Evolutionary conservation across 495 filamentous ascomycete species (phyloP).

Genomic region (Hypomontagnella monticulosa): DNA sequence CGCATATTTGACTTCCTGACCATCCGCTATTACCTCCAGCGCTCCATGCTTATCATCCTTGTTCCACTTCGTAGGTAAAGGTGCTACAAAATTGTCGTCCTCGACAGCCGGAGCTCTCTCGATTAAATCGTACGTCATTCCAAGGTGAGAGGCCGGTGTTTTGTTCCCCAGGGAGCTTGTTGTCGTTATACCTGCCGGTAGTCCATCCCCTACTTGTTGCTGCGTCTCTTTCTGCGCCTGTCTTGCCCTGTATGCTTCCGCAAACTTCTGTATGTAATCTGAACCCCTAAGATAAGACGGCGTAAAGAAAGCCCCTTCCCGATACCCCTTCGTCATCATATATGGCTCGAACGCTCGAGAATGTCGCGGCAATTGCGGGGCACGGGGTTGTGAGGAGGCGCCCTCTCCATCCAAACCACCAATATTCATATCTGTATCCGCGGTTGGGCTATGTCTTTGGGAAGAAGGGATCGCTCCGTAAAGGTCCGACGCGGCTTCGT

Average conservation of each 20-base stretch:
- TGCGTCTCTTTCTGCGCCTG: conserved; percentile 46
- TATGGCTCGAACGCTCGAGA: conserved; percentile 70
- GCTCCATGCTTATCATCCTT: conserved; percentile 76
- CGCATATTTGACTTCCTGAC: conserved; percentile 78
- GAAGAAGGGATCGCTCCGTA: conserved; percentile 52
- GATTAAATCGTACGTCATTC: conserved; percentile 85
- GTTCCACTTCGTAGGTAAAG: conserved; percentile 86
- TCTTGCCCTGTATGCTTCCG: conserved; percentile 72
- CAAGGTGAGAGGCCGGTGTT: conserved; percentile 72
- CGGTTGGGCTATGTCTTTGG: conserved; percentile 38
- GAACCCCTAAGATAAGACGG: conserved; percentile 84
- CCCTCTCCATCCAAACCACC: conserved; percentile 49
- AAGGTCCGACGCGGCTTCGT: conserved; percentile 54
- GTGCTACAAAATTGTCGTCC: conserved; percentile 66
- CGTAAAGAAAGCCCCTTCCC: conserved; percentile 66
- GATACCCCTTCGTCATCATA: conserved; percentile 47
- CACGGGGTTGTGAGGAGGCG: conserved; percentile 43
- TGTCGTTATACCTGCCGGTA: conserved; percentile 28
- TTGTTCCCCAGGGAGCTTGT: conserved; percentile 27
- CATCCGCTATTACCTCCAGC: conserved; percentile 78
- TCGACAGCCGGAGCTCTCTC: conserved; percentile 69
- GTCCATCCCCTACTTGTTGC: conserved; percentile 19
- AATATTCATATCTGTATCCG: conserved; percentile 38
- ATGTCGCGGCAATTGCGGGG: conserved; percentile 59
- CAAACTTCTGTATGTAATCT: conserved; percentile 77